Base-by-base conservation (phyloP, 2,329 filamentous ascomycete species). In the Xylogone sp. region DNA sequence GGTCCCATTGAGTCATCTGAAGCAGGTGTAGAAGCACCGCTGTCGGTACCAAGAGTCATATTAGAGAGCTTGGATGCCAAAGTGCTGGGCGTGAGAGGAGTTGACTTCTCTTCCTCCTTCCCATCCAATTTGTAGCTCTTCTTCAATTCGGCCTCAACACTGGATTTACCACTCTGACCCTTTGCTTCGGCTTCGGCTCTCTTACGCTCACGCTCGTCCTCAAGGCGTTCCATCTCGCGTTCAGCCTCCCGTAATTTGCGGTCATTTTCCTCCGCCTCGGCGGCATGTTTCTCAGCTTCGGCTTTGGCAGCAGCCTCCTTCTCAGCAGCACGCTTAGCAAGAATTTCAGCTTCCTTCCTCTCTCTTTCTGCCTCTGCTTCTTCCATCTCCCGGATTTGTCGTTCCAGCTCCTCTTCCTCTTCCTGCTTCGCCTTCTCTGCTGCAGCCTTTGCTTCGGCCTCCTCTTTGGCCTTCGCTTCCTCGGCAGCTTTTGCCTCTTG, bases 211-310 rank as follows among this genome's bases (percentile, higher is more conserved):
- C 79, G 80, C 68, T 84, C 86, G 69, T 90, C 86, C 65, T 90
- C 88, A 1, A 87, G 71, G 54, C 82, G 83, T 62, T 87, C 85
- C 77, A 84, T 86, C 70, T 87, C 87, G 19, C 79, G 78, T 66
- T 90, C 87, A 55, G 85, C 80, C 68, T 91, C 87, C 19, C 80
- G 82, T 53, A 91, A 80, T 70, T 85, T 87, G 52, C 77, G 77
- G 65, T 84, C 81, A 48, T 75, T 76, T n/a, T 82, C 78, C 3
- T 76, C 81, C 34, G 78, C 76, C 29, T 74, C 76, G 9, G 69
- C 66, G 52, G 71, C 68, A 49, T 70, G 71, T 52, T 75, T 73
- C 53, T 81, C 69, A 59, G 71, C 79, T 1, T 66, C 68, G 21
- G 67, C 65, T 55, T 70, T 70, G 50, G 69, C 71, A 3, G 59